A percentile compares a stretch with the other conserved stretches of the same genome.
Conservation (phyloP, 768 basidiomycete genomes). For the Lactarius deliciosus region DNA sequence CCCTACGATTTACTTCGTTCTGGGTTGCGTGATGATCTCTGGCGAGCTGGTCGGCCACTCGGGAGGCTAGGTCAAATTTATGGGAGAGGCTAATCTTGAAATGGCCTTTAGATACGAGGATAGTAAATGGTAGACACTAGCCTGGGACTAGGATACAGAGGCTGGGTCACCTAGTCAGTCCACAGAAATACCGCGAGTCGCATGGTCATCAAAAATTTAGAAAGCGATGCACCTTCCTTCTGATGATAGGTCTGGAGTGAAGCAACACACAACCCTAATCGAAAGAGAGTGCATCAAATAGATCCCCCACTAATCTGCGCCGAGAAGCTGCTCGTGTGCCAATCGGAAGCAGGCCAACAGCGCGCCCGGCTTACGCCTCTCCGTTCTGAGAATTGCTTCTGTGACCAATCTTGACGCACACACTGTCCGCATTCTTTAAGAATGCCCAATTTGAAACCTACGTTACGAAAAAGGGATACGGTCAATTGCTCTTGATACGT, state of each 20-base stretch:
- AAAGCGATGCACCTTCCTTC: neutral
- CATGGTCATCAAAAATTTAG: neutral
- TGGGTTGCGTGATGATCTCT: neutral
- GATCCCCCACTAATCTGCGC: neutral
- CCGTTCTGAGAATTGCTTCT: conserved; percentile 8
- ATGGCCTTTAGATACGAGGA: too few species aligned
- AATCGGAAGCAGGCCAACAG: neutral
- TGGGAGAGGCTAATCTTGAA: too few species aligned
- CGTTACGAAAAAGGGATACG: conserved; percentile 10
- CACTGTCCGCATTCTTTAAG: neutral
- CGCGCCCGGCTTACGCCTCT: neutral
- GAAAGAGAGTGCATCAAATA: neutral
- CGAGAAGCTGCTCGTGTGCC: neutral
- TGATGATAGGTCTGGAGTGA: neutral
- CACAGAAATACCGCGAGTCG: neutral
- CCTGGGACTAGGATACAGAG: neutral
- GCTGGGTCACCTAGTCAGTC: neutral
- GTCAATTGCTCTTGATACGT: neutral
- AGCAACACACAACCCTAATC: neutral
- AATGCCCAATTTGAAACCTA: neutral
- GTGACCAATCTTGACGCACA: conserved; percentile 3
- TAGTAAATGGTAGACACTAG: neutral
- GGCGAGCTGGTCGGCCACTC: neutral
- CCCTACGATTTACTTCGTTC: neutral
- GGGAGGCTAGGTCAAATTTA: neutral